Evolutionary conservation across 306 rosid species (phyloP).

Genomic region (Castanea sativa): DNA sequence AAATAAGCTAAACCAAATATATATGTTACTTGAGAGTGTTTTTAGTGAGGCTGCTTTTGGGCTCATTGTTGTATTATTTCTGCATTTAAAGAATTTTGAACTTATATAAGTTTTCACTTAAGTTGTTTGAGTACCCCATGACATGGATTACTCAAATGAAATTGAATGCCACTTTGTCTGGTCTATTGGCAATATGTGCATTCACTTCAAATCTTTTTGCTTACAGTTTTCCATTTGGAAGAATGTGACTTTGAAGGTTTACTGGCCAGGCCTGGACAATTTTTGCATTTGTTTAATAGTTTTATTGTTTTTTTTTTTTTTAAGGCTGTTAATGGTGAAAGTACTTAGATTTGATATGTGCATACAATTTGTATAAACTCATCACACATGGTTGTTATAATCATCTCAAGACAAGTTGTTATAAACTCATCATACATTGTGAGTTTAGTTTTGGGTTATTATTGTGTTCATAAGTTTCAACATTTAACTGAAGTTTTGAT

Average conservation of each 20-base stretch:
- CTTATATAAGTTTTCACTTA: background rate
- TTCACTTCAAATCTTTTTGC: background rate
- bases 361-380: no score
- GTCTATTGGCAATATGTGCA: background rate
- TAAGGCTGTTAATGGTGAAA: no score
- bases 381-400: no score
- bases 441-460: background rate
- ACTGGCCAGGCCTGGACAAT: no score
- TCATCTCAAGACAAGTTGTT: background rate
- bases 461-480: background rate
- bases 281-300: no score
- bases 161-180: conserved; percentile 6
- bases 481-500: background rate
- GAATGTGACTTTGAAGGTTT: background rate
- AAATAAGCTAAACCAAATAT: no score
- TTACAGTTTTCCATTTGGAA: background rate
- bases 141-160: background rate
- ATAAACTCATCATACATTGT: background rate
- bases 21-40: no score
- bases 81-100: background rate
- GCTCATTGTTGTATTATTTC: background rate
- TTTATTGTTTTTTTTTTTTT: no score
- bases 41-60: no score
- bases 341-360: no score
- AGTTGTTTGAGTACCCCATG: conserved; percentile 6